These are phyloP conservation scores for Podospora bellae-mahoneyi DNA, from an alignment of 495 filamentous ascomycete species.

Conservation along the genomic window DNA sequence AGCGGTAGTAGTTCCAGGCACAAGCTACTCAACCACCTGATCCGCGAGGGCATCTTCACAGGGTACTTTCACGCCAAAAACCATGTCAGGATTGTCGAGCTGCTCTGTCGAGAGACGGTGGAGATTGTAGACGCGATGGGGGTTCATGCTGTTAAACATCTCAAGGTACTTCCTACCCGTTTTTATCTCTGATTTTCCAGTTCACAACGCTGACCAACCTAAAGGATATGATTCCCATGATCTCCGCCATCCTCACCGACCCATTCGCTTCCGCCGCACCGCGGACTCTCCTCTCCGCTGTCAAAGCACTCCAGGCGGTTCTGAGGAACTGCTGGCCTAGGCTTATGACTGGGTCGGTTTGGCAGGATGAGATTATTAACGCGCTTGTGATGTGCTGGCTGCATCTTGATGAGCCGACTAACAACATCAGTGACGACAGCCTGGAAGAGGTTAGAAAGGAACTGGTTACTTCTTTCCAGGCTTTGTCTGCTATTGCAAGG, in stretches of 20 bases:
- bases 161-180: constrained; percentile 49
- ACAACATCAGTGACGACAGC: constrained; percentile 16
- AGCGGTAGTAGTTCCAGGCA: constrained; percentile 25
- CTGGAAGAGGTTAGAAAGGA: constrained; percentile 39
- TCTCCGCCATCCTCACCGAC: constrained; percentile 62
- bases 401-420: constrained; percentile 47
- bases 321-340: constrained; percentile 74
- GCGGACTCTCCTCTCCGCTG: constrained; percentile 52
- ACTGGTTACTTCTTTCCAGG: constrained; percentile 40
- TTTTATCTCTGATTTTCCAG: not conserved
- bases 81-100: constrained; percentile 47
- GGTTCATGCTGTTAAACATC: constrained; percentile 68
- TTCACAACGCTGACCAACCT: not conserved
- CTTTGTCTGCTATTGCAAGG: not conserved
- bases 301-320: constrained; percentile 53
- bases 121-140: constrained; percentile 58
- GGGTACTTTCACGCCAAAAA: constrained; percentile 53
- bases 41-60: constrained; percentile 55
- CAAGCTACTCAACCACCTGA: constrained; percentile 47
- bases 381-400: constrained; percentile 66
- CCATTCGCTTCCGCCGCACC: constrained; percentile 64
- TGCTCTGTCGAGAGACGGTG: constrained; percentile 57
- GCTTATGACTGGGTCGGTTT: constrained; percentile 46
- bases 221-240: constrained; percentile 63
- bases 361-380: constrained; percentile 67